phyloP scores from a whole-genome alignment of 2,329 filamentous ascomycete genomes.

The Apiospora aurea region DNA sequence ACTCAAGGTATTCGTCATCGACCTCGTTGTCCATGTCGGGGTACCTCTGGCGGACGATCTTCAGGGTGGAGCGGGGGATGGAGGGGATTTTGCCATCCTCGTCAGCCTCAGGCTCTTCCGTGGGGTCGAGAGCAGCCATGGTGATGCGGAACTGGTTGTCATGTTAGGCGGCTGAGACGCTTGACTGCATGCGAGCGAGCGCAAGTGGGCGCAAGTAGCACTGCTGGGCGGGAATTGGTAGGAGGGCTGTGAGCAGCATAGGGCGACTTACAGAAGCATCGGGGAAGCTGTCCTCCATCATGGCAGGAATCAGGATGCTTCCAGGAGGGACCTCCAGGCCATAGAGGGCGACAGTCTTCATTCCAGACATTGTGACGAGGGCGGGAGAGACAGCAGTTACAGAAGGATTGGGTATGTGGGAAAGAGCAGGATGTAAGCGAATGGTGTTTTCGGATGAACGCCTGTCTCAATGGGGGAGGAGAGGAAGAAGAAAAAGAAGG shows the following conservation, averaged over 20 bases:
- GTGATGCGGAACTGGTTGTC: slow-evolving; percentile 84
- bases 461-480: slow-evolving; percentile 17
- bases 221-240: not conserved
- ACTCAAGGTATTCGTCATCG: slow-evolving; percentile 69
- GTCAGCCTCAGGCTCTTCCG: slow-evolving; percentile 73
- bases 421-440: not conserved
- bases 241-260: not conserved
- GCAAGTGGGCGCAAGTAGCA: not conserved
- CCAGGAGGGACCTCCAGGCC: slow-evolving; percentile 90
- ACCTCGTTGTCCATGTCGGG: slow-evolving; percentile 63
- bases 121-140: slow-evolving; percentile 97
- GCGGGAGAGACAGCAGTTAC: not conserved
- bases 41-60: slow-evolving; percentile 80
- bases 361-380: slow-evolving; percentile 20
- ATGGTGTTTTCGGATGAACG: not conserved
- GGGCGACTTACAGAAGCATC: slow-evolving; percentile 73
- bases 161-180: not conserved
- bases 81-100: slow-evolving; percentile 66
- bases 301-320: slow-evolving; percentile 81
- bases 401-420: not conserved
- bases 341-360: slow-evolving; percentile 77
- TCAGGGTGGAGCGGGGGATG: slow-evolving; percentile 83
- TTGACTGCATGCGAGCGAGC: not conserved
- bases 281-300: slow-evolving; percentile 71
- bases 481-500: slow-evolving; percentile 26